phyloP scores from a whole-genome alignment of 176 grass and related monocot genomes.

The Zoysia japonica region DNA sequence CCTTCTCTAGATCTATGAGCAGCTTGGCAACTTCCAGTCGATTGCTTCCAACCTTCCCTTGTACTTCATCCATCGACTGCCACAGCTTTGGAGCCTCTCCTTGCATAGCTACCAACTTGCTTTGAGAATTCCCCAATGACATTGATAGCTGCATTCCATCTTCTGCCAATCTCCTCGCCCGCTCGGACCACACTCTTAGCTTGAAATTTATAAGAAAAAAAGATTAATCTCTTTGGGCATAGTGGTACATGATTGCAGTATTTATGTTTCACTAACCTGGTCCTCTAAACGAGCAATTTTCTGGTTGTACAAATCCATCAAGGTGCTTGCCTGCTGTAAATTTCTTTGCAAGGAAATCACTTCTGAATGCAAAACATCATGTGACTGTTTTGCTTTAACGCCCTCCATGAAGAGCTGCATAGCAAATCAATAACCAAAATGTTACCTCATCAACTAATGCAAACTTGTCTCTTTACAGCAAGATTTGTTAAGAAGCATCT shows the following conservation, averaged over 20 bases:
- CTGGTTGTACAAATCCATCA: conserved; percentile 72
- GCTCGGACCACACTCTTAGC: conserved; percentile 73
- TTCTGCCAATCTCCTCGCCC: conserved; percentile 58
- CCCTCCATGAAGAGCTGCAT: conserved; percentile 83
- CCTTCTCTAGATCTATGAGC: conserved; percentile 75
- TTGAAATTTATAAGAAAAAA: conserved; percentile 41
- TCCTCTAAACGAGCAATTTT: conserved; percentile 65
- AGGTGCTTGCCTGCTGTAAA: conserved; percentile 52
- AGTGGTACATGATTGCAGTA: conserved; percentile 8
- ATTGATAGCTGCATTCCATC: conserved; percentile 55
- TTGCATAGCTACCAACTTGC: conserved; percentile 55
- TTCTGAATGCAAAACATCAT: conserved; percentile 57
- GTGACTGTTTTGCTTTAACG: conserved; percentile 58
- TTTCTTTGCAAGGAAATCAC: conserved; percentile 57
- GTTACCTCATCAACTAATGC: neutral
- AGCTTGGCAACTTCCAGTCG: conserved; percentile 57
- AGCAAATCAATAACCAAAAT: conserved; percentile 29
- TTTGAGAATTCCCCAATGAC: conserved; percentile 53
- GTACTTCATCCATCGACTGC: conserved; percentile 48
- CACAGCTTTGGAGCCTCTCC: conserved; percentile 53
- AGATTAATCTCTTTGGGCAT: conserved; percentile 8
- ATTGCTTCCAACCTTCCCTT: conserved; percentile 60
- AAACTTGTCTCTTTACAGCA: neutral
- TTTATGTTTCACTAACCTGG: conserved; percentile 53
- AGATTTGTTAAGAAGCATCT: neutral